These are phyloP conservation scores for Phoenix dactylifera DNA, from an alignment of 176 grass and related monocot species.

Conservation along the genomic window DNA sequence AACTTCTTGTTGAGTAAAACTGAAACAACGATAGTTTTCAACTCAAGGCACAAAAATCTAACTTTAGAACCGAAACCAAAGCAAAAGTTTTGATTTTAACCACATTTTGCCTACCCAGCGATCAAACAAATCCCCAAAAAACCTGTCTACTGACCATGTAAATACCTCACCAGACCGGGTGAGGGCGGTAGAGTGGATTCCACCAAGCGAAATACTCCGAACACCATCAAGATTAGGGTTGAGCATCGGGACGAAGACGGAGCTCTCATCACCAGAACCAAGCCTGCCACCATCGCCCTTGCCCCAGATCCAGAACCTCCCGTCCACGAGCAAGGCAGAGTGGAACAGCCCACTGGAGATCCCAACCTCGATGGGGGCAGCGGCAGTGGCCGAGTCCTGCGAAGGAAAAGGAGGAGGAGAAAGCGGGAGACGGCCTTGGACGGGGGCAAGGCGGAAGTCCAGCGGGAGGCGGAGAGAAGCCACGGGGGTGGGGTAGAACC, in stretches of 20 bases:
- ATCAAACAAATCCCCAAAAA: no score
- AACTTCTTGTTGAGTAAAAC: no score
- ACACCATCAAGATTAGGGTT: conserved; percentile 66
- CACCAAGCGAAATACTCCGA: conserved; percentile 54
- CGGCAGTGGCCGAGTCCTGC: neutral
- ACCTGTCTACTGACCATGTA: conserved; percentile 49
- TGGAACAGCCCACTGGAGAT: conserved; percentile 96
- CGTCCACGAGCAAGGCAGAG: conserved; percentile 55
- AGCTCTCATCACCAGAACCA: conserved; percentile 59
- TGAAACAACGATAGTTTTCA: no score
- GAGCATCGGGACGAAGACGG: conserved; percentile 44
- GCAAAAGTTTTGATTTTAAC: no score
- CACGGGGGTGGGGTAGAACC: conserved; percentile 64
- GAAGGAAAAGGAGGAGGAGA: neutral
- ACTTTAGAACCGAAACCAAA: no score
- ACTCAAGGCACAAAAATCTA: no score
- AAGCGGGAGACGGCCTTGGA: conserved; percentile 35
- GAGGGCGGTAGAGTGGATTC: conserved; percentile 81
- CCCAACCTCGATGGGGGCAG: conserved; percentile 36
- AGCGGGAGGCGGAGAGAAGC: conserved; percentile 48
- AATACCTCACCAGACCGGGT: conserved; percentile 59
- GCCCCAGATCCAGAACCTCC: conserved; percentile 78
- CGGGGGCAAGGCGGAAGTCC: conserved; percentile 32
- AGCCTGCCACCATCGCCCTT: conserved; percentile 87
- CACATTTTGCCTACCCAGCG: no score